Evolutionary conservation across 768 basidiomycete genomes (phyloP).

Genomic region (Mycena sanguinolenta): DNA sequence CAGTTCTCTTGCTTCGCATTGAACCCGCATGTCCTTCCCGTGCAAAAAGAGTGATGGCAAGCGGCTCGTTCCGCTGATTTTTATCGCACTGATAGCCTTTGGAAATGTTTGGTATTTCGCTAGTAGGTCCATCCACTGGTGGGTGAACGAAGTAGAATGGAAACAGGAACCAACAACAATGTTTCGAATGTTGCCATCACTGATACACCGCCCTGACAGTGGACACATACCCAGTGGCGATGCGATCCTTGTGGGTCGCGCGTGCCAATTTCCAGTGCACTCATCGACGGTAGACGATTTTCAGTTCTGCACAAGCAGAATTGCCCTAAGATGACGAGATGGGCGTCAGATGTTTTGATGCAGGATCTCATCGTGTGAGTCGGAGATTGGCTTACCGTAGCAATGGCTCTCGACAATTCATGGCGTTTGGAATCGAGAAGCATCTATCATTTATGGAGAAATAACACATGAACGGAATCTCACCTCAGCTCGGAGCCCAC

Average conservation of each 20-base stretch:
- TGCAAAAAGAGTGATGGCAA: neutral
- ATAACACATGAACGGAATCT: no score
- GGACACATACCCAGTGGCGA: neutral
- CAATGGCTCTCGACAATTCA: no score
- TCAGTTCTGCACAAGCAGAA: neutral
- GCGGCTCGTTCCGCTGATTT: neutral
- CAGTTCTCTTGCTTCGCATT: neutral
- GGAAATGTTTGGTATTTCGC: neutral
- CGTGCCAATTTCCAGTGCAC: neutral
- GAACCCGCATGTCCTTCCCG: neutral
- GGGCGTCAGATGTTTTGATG: no score
- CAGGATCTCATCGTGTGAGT: no score
- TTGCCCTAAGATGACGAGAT: no score
- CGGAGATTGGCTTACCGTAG: no score
- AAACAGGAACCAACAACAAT: neutral
- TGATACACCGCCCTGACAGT: neutral
- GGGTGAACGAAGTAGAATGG: neutral
- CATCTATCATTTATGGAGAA: no score
- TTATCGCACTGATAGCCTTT: neutral
- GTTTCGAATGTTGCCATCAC: neutral
- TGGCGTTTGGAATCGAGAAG: no score
- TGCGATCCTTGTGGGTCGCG: neutral
- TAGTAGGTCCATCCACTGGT: neutral
- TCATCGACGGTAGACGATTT: neutral
- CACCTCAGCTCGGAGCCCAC: no score